Conservation (phyloP, 1,284 basidiomycete species). For the Austroboletus novae-zelandiae region DNA sequence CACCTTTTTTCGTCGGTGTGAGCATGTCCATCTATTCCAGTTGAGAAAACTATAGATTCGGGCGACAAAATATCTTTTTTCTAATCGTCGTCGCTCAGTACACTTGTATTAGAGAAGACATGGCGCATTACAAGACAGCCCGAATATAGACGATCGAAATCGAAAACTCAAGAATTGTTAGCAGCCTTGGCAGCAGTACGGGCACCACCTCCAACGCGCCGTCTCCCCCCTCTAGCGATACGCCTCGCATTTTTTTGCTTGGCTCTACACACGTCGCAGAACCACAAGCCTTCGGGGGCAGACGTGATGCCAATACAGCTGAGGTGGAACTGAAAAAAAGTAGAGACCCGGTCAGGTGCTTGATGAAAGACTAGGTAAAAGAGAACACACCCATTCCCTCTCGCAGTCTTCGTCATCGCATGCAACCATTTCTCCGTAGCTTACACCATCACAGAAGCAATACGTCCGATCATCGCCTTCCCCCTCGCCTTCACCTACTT, state of each 20-base stretch:
- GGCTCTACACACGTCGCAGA: slow-evolving; percentile 65
- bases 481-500: slow-evolving; percentile 43
- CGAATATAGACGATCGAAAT: slow-evolving; percentile 9
- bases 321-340: slow-evolving; percentile 78
- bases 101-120: not conserved
- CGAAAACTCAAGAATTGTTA: slow-evolving; percentile 29
- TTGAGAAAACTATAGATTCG: too few relatives aligned
- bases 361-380: slow-evolving; percentile 5
- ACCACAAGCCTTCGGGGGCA: slow-evolving; percentile 80
- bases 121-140: slow-evolving; percentile 3
- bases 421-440: slow-evolving; percentile 96
- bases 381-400: slow-evolving; percentile 83
- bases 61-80: too few relatives aligned
- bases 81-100: not conserved
- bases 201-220: slow-evolving; percentile 35
- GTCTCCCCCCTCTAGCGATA: slow-evolving; percentile 33
- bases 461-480: slow-evolving; percentile 75
- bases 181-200: slow-evolving; percentile 32
- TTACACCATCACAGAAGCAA: slow-evolving; percentile 85
- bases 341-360: slow-evolving; percentile 10
- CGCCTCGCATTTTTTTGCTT: slow-evolving; percentile 44
- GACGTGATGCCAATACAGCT: slow-evolving; percentile 72
- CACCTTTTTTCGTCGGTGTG: too few relatives aligned
- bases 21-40: too few relatives aligned
- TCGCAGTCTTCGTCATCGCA: slow-evolving; percentile 91